A percentile compares a stretch with the other conserved stretches of the same genome.
Conservation (phyloP, 2,329 filamentous ascomycete genomes). For the Aaosphaeria pasadenensis region DNA sequence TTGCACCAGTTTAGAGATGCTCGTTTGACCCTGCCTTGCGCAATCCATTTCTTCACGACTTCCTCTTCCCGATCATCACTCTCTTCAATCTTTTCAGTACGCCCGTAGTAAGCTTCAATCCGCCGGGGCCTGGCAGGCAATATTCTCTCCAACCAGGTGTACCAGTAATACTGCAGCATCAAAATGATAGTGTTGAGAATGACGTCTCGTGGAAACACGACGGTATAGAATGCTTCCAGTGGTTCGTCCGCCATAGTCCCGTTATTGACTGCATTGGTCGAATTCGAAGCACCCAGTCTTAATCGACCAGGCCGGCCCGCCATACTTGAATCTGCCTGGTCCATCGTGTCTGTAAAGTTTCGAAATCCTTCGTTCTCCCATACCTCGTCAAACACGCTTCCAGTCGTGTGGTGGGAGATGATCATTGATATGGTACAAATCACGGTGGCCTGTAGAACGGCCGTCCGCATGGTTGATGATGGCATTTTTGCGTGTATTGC, state of each 20-base stretch:
- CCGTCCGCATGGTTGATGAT: background rate
- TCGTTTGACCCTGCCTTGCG: slow-evolving; percentile 10
- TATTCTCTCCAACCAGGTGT: slow-evolving; percentile 8
- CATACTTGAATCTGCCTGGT: background rate
- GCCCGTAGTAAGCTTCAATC: background rate
- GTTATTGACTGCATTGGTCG: background rate
- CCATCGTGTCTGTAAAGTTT: background rate
- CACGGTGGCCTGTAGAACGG: background rate
- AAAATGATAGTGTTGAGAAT: background rate
- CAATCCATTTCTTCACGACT: slow-evolving; percentile 15
- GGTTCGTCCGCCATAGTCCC: background rate
- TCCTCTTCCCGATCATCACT: slow-evolving; percentile 13
- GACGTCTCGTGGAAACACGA: background rate
- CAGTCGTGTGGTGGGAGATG: background rate
- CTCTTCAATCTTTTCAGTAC: slow-evolving; percentile 5
- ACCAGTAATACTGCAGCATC: slow-evolving; percentile 11
- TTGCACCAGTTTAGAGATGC: slow-evolving; percentile 14
- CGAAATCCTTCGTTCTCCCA: background rate
- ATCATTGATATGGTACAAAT: background rate
- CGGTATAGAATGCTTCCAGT: background rate
- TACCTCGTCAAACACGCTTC: background rate
- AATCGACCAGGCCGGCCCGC: background rate
- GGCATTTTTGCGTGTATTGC: background rate
- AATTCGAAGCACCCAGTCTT: background rate
- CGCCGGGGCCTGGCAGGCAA: slow-evolving; percentile 9